Evolutionary conservation across 176 grass and related monocot genomes (phyloP), one percentile per base, ranked within the genome.

Genomic region (Miscanthus lutarioriparius): DNA sequence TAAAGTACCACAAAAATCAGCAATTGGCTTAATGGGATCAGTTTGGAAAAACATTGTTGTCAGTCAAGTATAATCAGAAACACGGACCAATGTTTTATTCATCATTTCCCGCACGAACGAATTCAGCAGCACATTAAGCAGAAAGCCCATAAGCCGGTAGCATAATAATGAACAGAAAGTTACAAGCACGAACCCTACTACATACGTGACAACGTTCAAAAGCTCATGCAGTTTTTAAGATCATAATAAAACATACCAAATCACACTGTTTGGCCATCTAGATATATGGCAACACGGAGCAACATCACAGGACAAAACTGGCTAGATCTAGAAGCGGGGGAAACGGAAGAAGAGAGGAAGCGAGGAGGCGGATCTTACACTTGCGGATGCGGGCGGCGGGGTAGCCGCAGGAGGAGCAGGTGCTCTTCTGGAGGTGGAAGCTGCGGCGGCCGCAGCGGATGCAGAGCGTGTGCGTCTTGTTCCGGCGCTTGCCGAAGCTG

Each of bases 381-480:
- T 97, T 97, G 88, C 95, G 95, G 87, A 97, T 97, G 90, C 95
- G 90, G 75, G 90, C 86, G 1, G 95, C 85, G 6, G 92, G 95
- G 78, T 95, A 97, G 36, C 90, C 95, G 75, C 95, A 97, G 1
- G 95, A 92, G 28, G 90, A 85, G 81, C 95, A 97, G 51, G 90
- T 92, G 88, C 92, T 94, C 84, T 97, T 97, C 90, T 97, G 95
- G 39, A 94, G 90, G 71, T 97, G 95, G 76, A 97, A 97, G 87
- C 95, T 97, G 65, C 92, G 81, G 77, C 95, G 88, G 28, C 95
- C 95, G 69, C 92, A 97, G 16, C 90, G 84, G 17, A 97, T 78
- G 86, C 95, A 97, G 3, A 97, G 92, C 37, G 95, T 97, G 92
- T 97, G 95, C 47, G 92, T 94, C 90, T 95, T 97, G 87, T 97